Percentiles rank a stretch among this genome's conserved stretches.
phyloP scores from a whole-genome alignment of 495 filamentous ascomycete species.

The Annulohypoxylon moriforme region DNA sequence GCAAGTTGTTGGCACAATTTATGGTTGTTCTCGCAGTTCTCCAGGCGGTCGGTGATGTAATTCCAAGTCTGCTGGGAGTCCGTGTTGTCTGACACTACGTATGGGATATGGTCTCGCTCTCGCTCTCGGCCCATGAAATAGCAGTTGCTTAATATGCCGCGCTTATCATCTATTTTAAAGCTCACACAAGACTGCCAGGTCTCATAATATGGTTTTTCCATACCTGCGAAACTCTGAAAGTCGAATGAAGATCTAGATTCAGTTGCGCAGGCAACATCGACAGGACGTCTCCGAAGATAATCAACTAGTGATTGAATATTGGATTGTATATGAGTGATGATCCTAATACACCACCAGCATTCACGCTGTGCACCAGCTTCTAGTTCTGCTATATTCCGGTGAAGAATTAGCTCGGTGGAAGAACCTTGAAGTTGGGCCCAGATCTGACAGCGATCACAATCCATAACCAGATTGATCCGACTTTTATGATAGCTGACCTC shows the following conservation, averaged over 20 bases:
- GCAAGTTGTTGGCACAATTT: not conserved
- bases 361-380: not conserved
- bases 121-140: no score
- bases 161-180: not conserved
- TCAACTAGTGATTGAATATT: not conserved
- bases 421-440: not conserved
- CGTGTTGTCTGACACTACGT: not conserved
- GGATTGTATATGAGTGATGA: not conserved
- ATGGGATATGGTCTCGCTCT: not conserved
- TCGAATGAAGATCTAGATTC: not conserved
- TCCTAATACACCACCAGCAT: constrained; percentile 18
- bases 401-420: not conserved
- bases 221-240: not conserved
- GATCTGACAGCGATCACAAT: constrained; percentile 3
- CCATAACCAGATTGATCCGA: not conserved
- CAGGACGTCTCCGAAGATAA: constrained; percentile 2
- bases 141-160: not conserved
- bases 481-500: not conserved
- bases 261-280: not conserved
- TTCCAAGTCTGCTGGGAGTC: constrained; percentile 6
- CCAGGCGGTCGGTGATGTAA: constrained; percentile 3
- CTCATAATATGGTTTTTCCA: not conserved
- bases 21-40: constrained; percentile 2
- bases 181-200: not conserved
- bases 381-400: not conserved